Evolutionary conservation across 768 basidiomycete species (phyloP), one percentile per base, ranked within the genome.

Genomic region (Mycena maculata): DNA sequence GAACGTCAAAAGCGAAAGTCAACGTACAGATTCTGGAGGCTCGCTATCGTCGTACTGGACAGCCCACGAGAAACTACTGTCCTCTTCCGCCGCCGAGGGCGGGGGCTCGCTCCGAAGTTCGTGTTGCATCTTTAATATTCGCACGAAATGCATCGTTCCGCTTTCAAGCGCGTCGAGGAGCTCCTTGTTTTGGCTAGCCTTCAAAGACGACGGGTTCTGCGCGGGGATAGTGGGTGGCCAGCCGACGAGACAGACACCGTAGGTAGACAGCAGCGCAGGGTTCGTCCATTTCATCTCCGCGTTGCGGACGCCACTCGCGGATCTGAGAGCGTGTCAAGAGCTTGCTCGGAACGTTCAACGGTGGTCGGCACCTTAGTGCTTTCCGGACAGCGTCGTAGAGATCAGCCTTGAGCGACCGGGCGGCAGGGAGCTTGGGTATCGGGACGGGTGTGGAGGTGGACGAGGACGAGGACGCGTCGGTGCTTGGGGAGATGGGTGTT

Each of bases 211-310:
- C 8, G 90, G 90, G 69, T 91, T 92, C 69, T 86, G 85, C 25
- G 79, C 75, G 9, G 89, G 89, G 25, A 92, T 82, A 31, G 78
- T 78, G 25, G 81, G 65, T 12, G 90, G 90, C 90, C 90, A 92
- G 44, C 90, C 90, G 16, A 86, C 80, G 48, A 91, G 75, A 58
- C 80, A 84, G 33, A 92, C 87, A 12, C 87, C 87, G 69, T 90
- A 91, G 8, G 79, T 71, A 68, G 82, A 79, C 55, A 92, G 74
- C 47, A 86, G 82, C 27, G 87, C 84, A 54, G 85, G 90, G 72
- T 89, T 90, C 11, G 88, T 87, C 90, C 90, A 92, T 74, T 88
- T 91, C 90, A 92, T 92, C 71, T 92, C 90, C 23, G 90, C 90
- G 59, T 82, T 87, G 13, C 87, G 87, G 22, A 87, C 76, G 10